Evolutionary conservation across 139 green algal genomes (phyloP).

Genomic region (Tetradesmus obliquus): DNA sequence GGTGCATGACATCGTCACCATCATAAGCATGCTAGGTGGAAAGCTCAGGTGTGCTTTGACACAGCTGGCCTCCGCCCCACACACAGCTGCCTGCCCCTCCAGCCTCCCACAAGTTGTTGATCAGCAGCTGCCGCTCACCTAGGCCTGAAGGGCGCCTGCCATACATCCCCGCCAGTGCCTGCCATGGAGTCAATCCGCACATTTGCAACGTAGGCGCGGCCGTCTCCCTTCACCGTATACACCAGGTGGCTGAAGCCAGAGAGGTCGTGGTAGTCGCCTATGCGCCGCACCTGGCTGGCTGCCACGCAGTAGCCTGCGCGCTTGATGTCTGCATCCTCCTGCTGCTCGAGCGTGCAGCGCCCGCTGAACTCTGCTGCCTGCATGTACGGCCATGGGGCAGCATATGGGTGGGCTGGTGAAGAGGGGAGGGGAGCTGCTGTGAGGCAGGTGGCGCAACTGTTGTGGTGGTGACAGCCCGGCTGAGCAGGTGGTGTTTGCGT

Average conservation of each 20-base stretch:
- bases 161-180: conserved; percentile 36
- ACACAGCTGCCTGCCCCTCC: too few species aligned
- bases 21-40: too few species aligned
- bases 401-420: not conserved
- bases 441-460: not conserved
- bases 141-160: conserved; percentile 44
- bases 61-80: too few species aligned
- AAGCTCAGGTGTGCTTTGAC: too few species aligned
- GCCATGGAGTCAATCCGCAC: conserved; percentile 33
- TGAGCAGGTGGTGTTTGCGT: too few species aligned
- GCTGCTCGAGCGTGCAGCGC: not conserved
- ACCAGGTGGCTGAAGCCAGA: conserved; percentile 23
- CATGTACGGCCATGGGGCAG: not conserved
- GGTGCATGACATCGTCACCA: too few species aligned
- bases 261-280: conserved; percentile 46
- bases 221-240: conserved; percentile 38
- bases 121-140: conserved; percentile 3
- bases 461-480: too few species aligned
- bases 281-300: conserved; percentile 32
- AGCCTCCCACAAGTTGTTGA: not conserved
- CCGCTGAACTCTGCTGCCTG: conserved; percentile 40
- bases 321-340: conserved; percentile 36
- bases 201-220: conserved; percentile 44
- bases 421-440: not conserved
- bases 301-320: conserved; percentile 43